Base-by-base conservation (phyloP, 345 rosid genomes). In the Hibiscus mutabilis region DNA sequence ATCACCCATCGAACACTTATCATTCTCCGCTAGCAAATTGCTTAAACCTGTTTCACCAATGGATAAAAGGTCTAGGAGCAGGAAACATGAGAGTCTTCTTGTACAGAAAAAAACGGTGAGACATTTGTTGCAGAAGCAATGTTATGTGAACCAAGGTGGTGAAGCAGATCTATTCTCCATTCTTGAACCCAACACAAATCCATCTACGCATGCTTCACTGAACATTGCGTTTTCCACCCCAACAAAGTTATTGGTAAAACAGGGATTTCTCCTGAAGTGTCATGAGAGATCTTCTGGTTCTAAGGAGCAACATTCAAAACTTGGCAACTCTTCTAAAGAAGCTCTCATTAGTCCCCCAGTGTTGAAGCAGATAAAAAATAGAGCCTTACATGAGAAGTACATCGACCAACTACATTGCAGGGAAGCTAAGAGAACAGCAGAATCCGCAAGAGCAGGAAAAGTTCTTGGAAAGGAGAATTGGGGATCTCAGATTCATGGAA, bases 381-480 rank as follows among this genome's bases (percentile, higher is more conserved):
- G 68, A 68, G 88, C 85, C 15, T 82, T 90, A 77, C 97, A 91
- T 79, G 97, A 94, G 80, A 89, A 83, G 79, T 89, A 90, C 71
- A 88, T 89, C 8, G 93, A 91, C 73, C 89, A 81, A 60, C 81
- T 90, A 47, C 93, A 87, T 75, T 46, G 42, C 63, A 85, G 98
- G 81, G 98, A 93, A 68, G 96, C 92, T 51, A 89, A 85, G 82
- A 81, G 98, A 82, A 86, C 80, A 74, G 79, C 85, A 3, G 86
- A 75, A 49, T 70, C 72, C 58, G 74, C 42, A 52, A 71, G 77
- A 31, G 70, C 51, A 12, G 75, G 62, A 66, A 73, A 27, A 8
- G 15, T 71, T 49, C 18, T 61, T 0, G 81, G 86, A 27, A 82
- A 88, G 80, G 92, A 89, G 80, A 86, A 84, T 70, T 53, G 19